Evolutionary conservation across 495 filamentous ascomycete species (phyloP), one percentile per base, ranked within the genome.

Genomic region (Copromyces sp.): DNA sequence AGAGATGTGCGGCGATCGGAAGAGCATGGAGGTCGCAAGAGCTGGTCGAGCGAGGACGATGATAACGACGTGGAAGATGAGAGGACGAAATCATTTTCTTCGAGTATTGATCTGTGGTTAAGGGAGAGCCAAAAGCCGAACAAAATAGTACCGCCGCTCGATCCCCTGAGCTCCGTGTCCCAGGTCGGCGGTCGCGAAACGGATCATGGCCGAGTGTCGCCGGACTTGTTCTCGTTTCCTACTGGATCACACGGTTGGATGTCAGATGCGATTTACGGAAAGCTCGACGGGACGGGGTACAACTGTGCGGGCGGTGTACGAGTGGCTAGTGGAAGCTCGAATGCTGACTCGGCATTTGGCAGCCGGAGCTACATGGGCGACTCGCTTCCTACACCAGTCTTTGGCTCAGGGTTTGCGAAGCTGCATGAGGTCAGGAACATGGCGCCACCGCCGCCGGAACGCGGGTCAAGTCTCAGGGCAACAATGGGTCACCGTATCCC

Each of bases 161-260:
- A 47, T 40, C 79, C 79, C 0, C 61, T 70, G 72, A 81, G 73
- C 53, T 81, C 65, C 0, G 72, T 73, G 2, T 78, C 74, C n/a
- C 80, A 76, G 68, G 71, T 74, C 39, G 74, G 76, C 44, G 71
- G 53, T 6, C 69, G 69, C 40, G 68, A 61, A 69, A 73, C 72
- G 65, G 53, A 61, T 61, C 53, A 65, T 24, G 80, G 78, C 24
- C 72, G 80, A 11, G 41, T 74, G 12, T 85, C 83, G 9, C 83
- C 84, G 0, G 84, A 85, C 73, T 77, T 86, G 16, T 86, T 86
- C 68, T 82, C 82, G 1, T 85, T 86, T 70, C 84, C 84, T 7
- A 69, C 70, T 0, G 76, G 77, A 65, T 72, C 77, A 2, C 69
- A 70, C 59, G 82, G 81, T 12, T 86, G 83, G 84, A 80, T 80